Base-by-base conservation (phyloP, 345 rosid species). In the Camelina sativa region DNA sequence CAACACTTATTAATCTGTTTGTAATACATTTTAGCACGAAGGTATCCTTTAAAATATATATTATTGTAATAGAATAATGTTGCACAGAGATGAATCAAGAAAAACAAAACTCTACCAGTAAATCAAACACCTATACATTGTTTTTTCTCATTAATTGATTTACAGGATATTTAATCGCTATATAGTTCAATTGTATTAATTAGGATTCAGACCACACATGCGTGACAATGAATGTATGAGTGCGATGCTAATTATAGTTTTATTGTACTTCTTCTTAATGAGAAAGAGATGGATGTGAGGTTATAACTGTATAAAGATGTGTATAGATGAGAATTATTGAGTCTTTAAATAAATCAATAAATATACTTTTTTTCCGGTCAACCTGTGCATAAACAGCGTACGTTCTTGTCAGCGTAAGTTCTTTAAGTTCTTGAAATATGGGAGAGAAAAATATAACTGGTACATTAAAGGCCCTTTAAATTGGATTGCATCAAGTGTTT, bases 381-480 rank as follows among this genome's bases (percentile, higher is more conserved):
- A 69, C 64, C 64, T 76, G 51, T 56, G 58, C 75, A 55, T 76
- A 76, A 54, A 69, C 80, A 76, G 25, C 80, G 80, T 76, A 76
- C 80, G 80, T 76, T 76, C 75, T 69, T 76, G 80, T 69, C 80
- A 76, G 75, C 17, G 60, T 76, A 62, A n/a, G 41, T 62, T 69
- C 70, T 76, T 53, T 62, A 25, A 62, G 37, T 54, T 69, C 71
- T 60, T 69, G 53, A 69, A 69, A 37, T 40, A 65, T 54, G 64
- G 62, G 47, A n/a, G 0, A 8, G 19, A 46, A 30, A 46, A 30
- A 10, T 32, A 37, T 70, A 6, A 19, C 2, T 34, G 11, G 5
- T 15, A 35, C 19, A 60, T 35, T 71, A 13, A 56, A 37, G 25
- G 35, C 51, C 50, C 52, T 66, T 57, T 65, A 10, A 56, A 54